Evolutionary conservation across 2,329 filamentous ascomycete genomes (phyloP).

Genomic region (Pseudogymnoascus sp.): DNA sequence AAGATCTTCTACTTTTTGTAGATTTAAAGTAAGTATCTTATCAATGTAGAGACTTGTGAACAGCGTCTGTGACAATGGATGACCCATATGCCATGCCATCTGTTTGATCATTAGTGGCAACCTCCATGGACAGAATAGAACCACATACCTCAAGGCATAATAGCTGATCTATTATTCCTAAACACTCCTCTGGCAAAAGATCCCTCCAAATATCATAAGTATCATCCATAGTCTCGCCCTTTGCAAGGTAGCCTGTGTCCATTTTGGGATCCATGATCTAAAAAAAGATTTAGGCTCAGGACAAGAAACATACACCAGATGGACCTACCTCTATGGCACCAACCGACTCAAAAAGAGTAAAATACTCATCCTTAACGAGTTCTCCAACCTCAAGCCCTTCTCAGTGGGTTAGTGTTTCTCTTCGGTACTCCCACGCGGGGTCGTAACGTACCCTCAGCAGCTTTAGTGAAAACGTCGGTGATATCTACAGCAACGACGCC

Average conservation of each 20-base stretch:
- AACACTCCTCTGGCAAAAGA: constrained; percentile 68
- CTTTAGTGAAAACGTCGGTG: constrained; percentile 47
- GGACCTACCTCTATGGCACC: constrained; percentile 65
- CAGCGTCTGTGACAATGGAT: constrained; percentile 87
- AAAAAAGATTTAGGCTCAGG: not conserved
- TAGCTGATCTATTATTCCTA: constrained; percentile 92
- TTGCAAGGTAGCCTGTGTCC: constrained; percentile 82
- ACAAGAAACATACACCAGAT: not conserved
- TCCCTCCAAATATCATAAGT: constrained; percentile 66
- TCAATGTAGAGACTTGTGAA: constrained; percentile 92
- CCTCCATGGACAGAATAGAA: not conserved
- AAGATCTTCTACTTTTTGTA: constrained; percentile 51
- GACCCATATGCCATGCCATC: constrained; percentile 97
- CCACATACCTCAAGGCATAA: constrained; percentile 70
- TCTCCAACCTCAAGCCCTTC: constrained; percentile 71
- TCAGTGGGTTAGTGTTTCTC: not conserved
- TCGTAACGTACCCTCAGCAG: constrained; percentile 42
- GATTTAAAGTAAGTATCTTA: constrained; percentile 65
- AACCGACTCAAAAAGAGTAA: constrained; percentile 91
- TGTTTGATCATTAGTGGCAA: constrained; percentile 31
- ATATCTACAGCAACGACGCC: constrained; percentile 53
- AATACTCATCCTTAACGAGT: constrained; percentile 87
- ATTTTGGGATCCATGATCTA: constrained; percentile 99
- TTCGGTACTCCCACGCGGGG: not conserved
- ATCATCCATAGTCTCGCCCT: constrained; percentile 75